Conservation (phyloP, 305 asterid species). For the Fraxinus albicans region DNA sequence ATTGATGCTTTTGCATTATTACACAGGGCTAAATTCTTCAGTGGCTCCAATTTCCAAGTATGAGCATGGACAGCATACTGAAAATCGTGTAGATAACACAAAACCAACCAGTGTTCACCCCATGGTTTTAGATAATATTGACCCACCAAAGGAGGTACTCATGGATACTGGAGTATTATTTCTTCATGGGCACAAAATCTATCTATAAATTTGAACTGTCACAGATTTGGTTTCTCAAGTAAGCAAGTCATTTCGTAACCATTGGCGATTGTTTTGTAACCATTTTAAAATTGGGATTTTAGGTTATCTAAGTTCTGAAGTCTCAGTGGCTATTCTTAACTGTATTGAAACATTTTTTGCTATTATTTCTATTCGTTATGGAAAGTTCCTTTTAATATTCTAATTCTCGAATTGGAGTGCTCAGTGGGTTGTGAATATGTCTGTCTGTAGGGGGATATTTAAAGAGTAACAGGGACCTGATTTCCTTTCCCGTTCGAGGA, state of each 20-base stretch:
- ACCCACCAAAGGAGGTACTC: slow-evolving; percentile 59
- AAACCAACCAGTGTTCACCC: slow-evolving; percentile 48
- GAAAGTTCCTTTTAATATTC: neutral
- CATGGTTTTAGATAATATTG: slow-evolving; percentile 40
- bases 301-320: neutral
- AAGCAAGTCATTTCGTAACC: neutral
- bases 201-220: neutral
- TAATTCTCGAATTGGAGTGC: neutral
- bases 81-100: slow-evolving; percentile 34
- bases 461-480: neutral
- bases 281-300: neutral
- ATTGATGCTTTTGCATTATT: slow-evolving; percentile 20
- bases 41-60: slow-evolving; percentile 51
- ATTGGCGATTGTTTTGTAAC: neutral
- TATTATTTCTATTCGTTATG: neutral
- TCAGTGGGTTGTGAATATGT: neutral
- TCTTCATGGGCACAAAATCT: neutral
- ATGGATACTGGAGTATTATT: neutral
- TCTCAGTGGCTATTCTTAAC: neutral
- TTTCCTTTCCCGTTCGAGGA: neutral
- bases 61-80: slow-evolving; percentile 40
- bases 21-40: slow-evolving; percentile 47
- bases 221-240: neutral
- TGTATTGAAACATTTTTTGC: neutral
- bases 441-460: neutral